These are phyloP conservation scores for Dactylorhiza incarnata DNA, from an alignment of 106 monocot species.

Conservation along the genomic window DNA sequence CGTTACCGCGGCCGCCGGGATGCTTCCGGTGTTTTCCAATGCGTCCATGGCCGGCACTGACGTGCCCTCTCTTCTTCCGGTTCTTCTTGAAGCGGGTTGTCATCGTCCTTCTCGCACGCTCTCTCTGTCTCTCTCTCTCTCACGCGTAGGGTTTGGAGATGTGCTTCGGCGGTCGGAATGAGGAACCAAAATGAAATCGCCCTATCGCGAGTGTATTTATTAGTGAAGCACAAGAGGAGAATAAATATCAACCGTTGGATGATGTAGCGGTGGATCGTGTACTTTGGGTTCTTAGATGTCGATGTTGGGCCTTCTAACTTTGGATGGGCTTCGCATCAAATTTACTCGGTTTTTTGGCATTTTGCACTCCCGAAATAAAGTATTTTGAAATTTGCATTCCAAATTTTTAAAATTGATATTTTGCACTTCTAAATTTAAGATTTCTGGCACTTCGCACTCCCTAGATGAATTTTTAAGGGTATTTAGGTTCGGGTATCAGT, in stretches of 20 bases:
- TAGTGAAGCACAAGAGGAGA: neutral
- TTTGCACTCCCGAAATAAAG: no score
- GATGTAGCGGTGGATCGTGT: no score
- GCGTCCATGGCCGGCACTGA: constrained; percentile 38
- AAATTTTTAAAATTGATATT: no score
- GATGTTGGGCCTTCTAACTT: no score
- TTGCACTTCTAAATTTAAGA: no score
- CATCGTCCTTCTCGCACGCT: constrained; percentile 7
- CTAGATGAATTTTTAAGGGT: no score
- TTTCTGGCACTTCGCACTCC: no score
- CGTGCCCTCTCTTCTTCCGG: constrained; percentile 47
- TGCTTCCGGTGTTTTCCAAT: constrained; percentile 51
- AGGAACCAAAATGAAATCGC: neutral
- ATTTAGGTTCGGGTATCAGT: no score
- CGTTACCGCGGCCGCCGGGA: constrained; percentile 41
- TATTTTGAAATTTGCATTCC: no score
- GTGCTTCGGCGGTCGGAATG: neutral
- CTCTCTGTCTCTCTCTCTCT: neutral
- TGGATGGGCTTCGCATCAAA: no score
- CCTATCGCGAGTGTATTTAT: neutral
- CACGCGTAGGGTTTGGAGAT: neutral
- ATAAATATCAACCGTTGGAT: neutral
- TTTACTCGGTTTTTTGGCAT: no score
- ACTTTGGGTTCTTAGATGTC: no score
- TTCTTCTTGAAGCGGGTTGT: constrained; percentile 49